These are phyloP conservation scores for Eucalyptus regnans DNA, from an alignment of 345 rosid genomes.

Conservation along the genomic window DNA sequence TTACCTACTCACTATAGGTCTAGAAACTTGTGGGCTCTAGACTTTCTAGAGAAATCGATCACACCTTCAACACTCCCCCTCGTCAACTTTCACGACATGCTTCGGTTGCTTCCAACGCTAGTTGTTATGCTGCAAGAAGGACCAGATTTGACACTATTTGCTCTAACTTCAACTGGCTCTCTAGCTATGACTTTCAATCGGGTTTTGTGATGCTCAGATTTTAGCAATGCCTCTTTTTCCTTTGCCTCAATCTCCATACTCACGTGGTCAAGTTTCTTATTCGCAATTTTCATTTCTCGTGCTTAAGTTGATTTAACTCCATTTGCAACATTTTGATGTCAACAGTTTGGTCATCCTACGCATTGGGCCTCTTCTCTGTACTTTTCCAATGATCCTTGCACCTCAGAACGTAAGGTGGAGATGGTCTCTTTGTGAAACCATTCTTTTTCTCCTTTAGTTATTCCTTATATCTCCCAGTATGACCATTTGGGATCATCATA, in stretches of 20 bases:
- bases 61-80: neutral
- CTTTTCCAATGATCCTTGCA: slow-evolving; percentile 70
- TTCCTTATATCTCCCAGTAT: slow-evolving; percentile 31
- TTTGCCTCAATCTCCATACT: slow-evolving; percentile 17
- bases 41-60: neutral
- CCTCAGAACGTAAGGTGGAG: slow-evolving; percentile 65
- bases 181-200: slow-evolving; percentile 12
- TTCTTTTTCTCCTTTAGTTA: slow-evolving; percentile 48
- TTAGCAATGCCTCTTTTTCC: slow-evolving; percentile 12
- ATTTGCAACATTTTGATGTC: slow-evolving; percentile 5
- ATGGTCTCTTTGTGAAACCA: slow-evolving; percentile 63
- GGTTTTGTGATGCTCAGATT: slow-evolving; percentile 20
- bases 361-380: neutral
- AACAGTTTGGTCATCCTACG: neutral
- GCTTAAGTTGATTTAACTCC: slow-evolving; percentile 8
- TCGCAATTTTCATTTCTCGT: slow-evolving; percentile 4
- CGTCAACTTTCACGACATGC: neutral
- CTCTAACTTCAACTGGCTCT: slow-evolving; percentile 22
- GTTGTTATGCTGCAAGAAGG: slow-evolving; percentile 14
- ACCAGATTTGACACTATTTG: slow-evolving; percentile 2
- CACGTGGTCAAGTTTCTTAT: slow-evolving; percentile 1
- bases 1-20: neutral
- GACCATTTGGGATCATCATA: slow-evolving; percentile 41
- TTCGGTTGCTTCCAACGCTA: slow-evolving; percentile 15
- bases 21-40: neutral